Conservation (phyloP, 2,329 filamentous ascomycete species). For the Myriosclerotinia curreyana region DNA sequence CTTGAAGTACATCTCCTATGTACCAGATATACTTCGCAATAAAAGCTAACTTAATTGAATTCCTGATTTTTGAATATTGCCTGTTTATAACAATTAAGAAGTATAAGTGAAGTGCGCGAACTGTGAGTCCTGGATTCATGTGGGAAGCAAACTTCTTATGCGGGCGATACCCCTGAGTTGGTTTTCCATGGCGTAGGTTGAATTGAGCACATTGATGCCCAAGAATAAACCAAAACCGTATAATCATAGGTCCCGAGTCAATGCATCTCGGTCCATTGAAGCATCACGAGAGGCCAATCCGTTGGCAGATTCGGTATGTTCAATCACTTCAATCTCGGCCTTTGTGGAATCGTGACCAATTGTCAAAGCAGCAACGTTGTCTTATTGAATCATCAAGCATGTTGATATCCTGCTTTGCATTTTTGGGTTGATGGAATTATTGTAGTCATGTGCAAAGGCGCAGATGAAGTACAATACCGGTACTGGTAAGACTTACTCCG, state of each 20-base stretch:
- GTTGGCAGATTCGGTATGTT: slow-evolving; percentile 9
- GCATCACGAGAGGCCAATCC: neutral
- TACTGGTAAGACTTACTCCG: too few species aligned
- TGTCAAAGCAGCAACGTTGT: neutral
- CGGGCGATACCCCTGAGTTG: neutral
- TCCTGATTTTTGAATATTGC: neutral
- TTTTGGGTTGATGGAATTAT: neutral
- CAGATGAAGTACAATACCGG: too few species aligned
- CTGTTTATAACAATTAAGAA: neutral
- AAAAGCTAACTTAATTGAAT: slow-evolving; percentile 1
- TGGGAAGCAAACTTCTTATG: neutral
- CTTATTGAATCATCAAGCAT: neutral
- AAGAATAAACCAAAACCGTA: neutral
- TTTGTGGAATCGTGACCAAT: slow-evolving; percentile 7
- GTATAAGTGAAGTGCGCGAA: neutral
- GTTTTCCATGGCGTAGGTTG: neutral
- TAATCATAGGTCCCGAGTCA: neutral
- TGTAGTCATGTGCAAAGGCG: too few species aligned
- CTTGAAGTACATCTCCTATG: neutral
- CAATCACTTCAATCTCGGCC: slow-evolving; percentile 14
- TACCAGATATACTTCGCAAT: neutral
- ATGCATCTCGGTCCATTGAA: slow-evolving; percentile 15
- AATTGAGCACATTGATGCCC: slow-evolving; percentile 14
- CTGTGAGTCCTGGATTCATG: neutral
- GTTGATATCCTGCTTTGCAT: neutral